Evolutionary conservation across 2,329 filamentous ascomycete genomes (phyloP), one percentile per base, ranked within the genome.

Genomic region (Penicillium italicum): DNA sequence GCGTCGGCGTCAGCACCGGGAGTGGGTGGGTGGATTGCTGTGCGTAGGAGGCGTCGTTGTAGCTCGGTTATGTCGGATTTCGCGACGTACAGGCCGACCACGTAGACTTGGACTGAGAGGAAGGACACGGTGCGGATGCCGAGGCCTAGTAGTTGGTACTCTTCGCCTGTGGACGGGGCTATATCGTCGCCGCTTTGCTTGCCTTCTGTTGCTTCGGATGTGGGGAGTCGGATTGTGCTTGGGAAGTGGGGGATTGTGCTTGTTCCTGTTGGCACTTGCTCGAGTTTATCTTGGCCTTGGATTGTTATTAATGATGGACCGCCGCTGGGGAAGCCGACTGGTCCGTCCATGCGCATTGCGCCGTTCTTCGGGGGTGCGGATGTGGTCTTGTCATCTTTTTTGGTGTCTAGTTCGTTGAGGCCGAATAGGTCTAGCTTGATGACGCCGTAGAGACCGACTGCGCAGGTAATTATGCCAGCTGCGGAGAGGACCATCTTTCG

Each of bases 121-220:
- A 97, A 96, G 24, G 89, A 95, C 31, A 99, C 94, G 1, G 88
- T 91, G 53, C 94, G 85, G 60, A 95, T 87, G 18, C 94, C 94
- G 5, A 97, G 77, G 0, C 94, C 94, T 7, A 97, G 82, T 0
- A 97, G 81, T 22, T 91, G 92, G 72, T 97, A 97, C 66, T 96
- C 73, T 50, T 77, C 66, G 14, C 70, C 70, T 24, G 75, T 62
- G 7, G 65, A 60, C 16, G 72, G 69, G 28, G 69, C 69, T 1
- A 77, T 46, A 14, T 73, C 73, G 18, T 74, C 74, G n/a, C 73
- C 70, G 55, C 69, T 60, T 22, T 64, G 64, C 47, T 66, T 74
- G 14, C 72, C 69, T 52, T 65, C 62, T 3, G 68, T 61, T 37
- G 72, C 68, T 5, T 67, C 37, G 33, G 74, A 70, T 7, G 78